A percentile compares a stretch with the other conserved stretches of the same genome.
Evolutionary conservation across 1,284 basidiomycete species (phyloP).

Genomic region (Trametes polyzona): DNA sequence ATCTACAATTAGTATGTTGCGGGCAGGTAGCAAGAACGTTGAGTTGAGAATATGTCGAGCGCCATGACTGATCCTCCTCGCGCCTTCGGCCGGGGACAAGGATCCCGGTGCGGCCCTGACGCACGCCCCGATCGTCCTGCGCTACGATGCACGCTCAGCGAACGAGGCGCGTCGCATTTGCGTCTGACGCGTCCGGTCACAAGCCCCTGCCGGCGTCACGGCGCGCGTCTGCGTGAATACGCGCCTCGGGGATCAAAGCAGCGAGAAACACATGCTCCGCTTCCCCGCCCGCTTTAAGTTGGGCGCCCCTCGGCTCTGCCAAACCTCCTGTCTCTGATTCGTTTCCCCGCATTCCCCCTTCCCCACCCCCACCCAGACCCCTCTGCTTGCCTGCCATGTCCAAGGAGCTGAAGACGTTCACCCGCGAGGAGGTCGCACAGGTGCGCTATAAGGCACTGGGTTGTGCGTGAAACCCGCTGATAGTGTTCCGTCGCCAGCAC

Average conservation of each 20-base stretch:
- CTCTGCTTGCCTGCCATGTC: slow-evolving; percentile 35
- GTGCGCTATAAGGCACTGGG: slow-evolving; percentile 31
- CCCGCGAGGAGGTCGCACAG: slow-evolving; percentile 60
- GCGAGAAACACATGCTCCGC: slow-evolving; percentile 19
- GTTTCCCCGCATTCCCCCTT: slow-evolving; percentile 13
- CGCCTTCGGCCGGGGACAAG: too few species aligned
- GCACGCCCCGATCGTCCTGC: too few species aligned
- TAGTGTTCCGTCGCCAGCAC: slow-evolving; percentile 46
- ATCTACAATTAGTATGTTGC: too few species aligned
- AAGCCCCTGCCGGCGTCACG: slow-evolving; percentile 6
- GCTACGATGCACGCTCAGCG: not conserved
- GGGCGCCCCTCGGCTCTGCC: not conserved
- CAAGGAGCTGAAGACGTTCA: slow-evolving; percentile 49
- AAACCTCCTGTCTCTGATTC: slow-evolving; percentile 12
- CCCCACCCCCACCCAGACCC: not conserved
- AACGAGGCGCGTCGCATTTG: not conserved
- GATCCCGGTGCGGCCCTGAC: too few species aligned
- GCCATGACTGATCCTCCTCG: too few species aligned
- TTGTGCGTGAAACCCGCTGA: not conserved
- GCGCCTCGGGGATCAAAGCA: slow-evolving; percentile 21
- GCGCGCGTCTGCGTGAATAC: not conserved
- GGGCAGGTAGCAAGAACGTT: too few species aligned
- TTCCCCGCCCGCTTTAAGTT: slow-evolving; percentile 13
- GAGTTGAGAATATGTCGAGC: too few species aligned
- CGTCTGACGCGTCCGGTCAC: slow-evolving; percentile 18